Base-by-base conservation (phyloP, 2,329 filamentous ascomycete genomes). In the Penicillium griseofulvum region DNA sequence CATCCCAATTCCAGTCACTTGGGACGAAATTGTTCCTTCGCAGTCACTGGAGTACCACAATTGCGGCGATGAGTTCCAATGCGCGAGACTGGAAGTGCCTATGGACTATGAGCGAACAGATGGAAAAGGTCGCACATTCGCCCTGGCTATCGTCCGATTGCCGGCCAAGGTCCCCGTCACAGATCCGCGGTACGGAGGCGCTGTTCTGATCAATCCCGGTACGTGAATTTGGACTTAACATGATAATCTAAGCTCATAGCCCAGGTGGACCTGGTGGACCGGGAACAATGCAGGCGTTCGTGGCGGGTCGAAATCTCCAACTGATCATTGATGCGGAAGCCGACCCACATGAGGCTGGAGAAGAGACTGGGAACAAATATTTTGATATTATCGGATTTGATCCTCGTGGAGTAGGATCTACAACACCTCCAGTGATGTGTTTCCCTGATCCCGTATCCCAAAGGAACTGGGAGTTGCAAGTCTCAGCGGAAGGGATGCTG, bases 31-130 rank as follows among this genome's bases (percentile, higher is more conserved):
- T 17, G 54, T 47, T 2, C 65, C 73, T 1, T 73, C 71, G 0
- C 34, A 57, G 6, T 58, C 60, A 5, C 62, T 76, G 8, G 51
- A 69, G n/a, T 76, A 75, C 46, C 62, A 68, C 55, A 64, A 71
- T 36, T 82, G 80, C 65, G 80, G 75, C 53, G 71, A 71, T 53
- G 73, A 69, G 5, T 77, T 77, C 51, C 71, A 79, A 59, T 82
- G 80, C 57, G 78, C 80, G n/a, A 71, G 76, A 6, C 66, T 83
- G 4, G 68, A 76, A 43, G 72, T 82, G 0, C 81, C 80, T 0
- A 74, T 82, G 65, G 77, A 78, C 60, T 80, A 76, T 66, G 71
- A 76, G 31, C 65, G 67, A 5, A 62, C 65, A 0, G 69, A 75
- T 36, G 61, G 68, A 34, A 36, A 71, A 41, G 56, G 68, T 16